These are phyloP conservation scores for Diospyros kaki DNA, from an alignment of 148 eudicot genomes.

Conservation along the genomic window DNA sequence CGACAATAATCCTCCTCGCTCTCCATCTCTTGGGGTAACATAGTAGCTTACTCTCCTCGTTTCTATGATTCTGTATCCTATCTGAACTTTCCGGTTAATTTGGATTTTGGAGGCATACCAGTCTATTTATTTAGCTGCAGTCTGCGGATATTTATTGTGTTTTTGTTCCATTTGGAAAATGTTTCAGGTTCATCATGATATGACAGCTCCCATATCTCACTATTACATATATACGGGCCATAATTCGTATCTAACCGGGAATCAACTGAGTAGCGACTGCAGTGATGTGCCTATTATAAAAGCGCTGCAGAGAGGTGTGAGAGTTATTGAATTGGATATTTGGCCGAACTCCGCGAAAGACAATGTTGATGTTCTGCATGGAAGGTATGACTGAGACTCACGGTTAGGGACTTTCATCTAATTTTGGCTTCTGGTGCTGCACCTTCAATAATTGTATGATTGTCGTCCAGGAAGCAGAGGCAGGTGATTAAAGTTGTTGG, in stretches of 20 bases:
- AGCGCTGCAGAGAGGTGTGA: slow-evolving; percentile 67
- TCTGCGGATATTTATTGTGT: neutral
- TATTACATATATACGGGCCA: slow-evolving; percentile 88
- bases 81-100: too few relatives aligned
- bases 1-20: slow-evolving; percentile 57
- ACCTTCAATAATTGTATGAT: neutral
- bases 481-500: neutral
- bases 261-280: slow-evolving; percentile 83
- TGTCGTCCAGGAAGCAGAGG: neutral
- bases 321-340: slow-evolving; percentile 89
- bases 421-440: neutral
- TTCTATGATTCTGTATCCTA: neutral
- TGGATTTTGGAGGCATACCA: too few relatives aligned
- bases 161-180: neutral
- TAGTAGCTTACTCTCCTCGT: neutral
- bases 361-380: slow-evolving; percentile 77
- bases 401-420: neutral
- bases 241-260: slow-evolving; percentile 89
- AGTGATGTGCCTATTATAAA: slow-evolving; percentile 79
- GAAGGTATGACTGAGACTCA: slow-evolving; percentile 43
- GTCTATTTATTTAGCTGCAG: neutral
- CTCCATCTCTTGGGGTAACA: slow-evolving; percentile 46
- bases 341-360: slow-evolving; percentile 87
- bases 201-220: slow-evolving; percentile 79
- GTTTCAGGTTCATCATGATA: slow-evolving; percentile 77